Evolutionary conservation across 2,329 filamentous ascomycete species (phyloP).

Genomic region (Triangularia setosa): DNA sequence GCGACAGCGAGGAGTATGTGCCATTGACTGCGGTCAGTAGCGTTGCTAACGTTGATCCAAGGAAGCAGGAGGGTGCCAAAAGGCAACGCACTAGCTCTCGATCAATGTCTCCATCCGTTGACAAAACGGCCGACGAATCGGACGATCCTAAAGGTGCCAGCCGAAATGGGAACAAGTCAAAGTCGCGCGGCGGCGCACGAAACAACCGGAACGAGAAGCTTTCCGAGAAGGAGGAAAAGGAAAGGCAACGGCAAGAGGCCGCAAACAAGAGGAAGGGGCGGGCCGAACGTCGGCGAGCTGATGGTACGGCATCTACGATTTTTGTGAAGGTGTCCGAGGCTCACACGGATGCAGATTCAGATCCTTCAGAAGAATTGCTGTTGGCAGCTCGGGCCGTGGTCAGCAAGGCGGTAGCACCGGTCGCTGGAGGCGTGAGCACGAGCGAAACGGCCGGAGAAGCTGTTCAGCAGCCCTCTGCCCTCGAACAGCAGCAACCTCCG

Average conservation of each 20-base stretch:
- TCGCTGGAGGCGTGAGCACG: constrained; percentile 19
- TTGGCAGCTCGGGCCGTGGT: constrained; percentile 40
- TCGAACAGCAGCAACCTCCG: constrained; percentile 38
- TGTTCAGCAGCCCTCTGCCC: constrained; percentile 12
- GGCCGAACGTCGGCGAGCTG: constrained; percentile 73
- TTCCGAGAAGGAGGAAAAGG: constrained; percentile 68
- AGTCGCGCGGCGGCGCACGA: constrained; percentile 54
- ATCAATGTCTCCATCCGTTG: constrained; percentile 58
- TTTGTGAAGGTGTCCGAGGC: constrained; percentile 32
- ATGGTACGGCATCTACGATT: constrained; percentile 54
- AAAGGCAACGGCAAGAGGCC: constrained; percentile 69
- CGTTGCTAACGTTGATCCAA: constrained; percentile 26
- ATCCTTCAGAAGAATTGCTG: constrained; percentile 65
- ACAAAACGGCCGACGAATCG: constrained; percentile 60
- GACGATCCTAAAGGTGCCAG: constrained; percentile 60
- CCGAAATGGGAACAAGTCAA: constrained; percentile 51
- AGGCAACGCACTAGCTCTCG: constrained; percentile 78
- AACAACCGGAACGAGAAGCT: constrained; percentile 53
- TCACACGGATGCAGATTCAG: constrained; percentile 57
- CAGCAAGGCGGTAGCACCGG: constrained; percentile 28
- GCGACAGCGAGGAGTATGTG: constrained; percentile 89
- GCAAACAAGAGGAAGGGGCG: constrained; percentile 77
- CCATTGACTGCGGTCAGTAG: constrained; percentile 11
- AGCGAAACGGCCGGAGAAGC: constrained; percentile 21
- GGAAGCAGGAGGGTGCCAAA: constrained; percentile 73